Evolutionary conservation across 495 filamentous ascomycete species (phyloP).

Genomic region (Rostrohypoxylon terebratum): DNA sequence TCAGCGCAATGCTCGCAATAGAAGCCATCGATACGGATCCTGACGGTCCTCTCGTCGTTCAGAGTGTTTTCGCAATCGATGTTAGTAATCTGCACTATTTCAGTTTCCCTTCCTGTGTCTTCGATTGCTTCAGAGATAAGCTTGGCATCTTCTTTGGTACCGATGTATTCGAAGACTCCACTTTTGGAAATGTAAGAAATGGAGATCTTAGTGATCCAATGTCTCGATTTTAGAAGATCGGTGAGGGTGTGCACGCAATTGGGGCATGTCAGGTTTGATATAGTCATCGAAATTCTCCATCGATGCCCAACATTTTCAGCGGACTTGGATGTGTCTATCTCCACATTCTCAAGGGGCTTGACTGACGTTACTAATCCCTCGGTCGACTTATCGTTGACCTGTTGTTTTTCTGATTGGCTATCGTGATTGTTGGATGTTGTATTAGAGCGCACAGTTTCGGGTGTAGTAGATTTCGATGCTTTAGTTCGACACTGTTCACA

Average conservation of each 20-base stretch:
- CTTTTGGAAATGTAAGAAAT: slow-evolving; percentile 82
- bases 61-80: slow-evolving; percentile 35
- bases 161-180: slow-evolving; percentile 71
- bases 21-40: slow-evolving; percentile 82
- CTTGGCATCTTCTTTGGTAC: slow-evolving; percentile 61
- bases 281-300: slow-evolving; percentile 72
- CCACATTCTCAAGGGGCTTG: slow-evolving; percentile 22
- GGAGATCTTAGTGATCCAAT: slow-evolving; percentile 71
- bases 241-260: slow-evolving; percentile 77
- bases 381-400: slow-evolving; percentile 30
- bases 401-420: slow-evolving; percentile 7
- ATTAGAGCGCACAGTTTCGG: neutral
- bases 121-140: slow-evolving; percentile 78
- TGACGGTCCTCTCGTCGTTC: slow-evolving; percentile 65
- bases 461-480: slow-evolving; percentile 12
- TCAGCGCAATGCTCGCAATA: slow-evolving; percentile 86
- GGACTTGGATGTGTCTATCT: slow-evolving; percentile 18
- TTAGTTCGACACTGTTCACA: slow-evolving; percentile 45
- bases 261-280: slow-evolving; percentile 88
- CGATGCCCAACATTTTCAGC: slow-evolving; percentile 14
- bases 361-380: slow-evolving; percentile 13
- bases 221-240: slow-evolving; percentile 68
- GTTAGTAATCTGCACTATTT: slow-evolving; percentile 64
- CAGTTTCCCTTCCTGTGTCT: slow-evolving; percentile 81
- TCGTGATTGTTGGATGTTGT: neutral